Evolutionary conservation across 345 rosid species (phyloP).

Genomic region (Alliaria petiolata): DNA sequence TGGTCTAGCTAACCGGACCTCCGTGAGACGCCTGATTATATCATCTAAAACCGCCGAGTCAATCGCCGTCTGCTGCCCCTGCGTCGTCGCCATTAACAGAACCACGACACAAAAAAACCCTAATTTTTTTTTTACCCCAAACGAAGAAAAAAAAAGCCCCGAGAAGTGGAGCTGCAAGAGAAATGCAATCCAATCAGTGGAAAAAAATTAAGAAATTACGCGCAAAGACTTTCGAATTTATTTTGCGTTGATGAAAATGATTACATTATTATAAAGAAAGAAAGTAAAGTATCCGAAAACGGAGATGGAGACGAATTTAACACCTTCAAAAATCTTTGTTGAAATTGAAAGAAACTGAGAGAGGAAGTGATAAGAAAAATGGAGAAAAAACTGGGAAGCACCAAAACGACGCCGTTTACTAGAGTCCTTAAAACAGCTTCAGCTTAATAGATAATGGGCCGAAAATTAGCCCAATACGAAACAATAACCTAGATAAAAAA

Average conservation of each 20-base stretch:
- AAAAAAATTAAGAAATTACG: neutral
- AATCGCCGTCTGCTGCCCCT: conserved; percentile 45
- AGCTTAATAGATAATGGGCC: conserved; percentile 1
- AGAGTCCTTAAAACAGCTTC: neutral
- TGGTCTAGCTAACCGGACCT: conserved; percentile 82
- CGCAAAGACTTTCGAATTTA: conserved; percentile 27
- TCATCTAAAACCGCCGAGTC: conserved; percentile 70
- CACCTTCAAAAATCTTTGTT: neutral
- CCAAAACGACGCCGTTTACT: neutral
- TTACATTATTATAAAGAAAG: conserved; percentile 2
- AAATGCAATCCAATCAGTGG: conserved; percentile 14
- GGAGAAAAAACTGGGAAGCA: neutral
- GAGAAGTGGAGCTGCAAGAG: neutral
- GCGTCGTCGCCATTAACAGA: conserved; percentile 52
- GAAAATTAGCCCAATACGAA: neutral
- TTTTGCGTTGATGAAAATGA: neutral
- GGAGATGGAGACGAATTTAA: neutral
- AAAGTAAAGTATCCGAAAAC: neutral
- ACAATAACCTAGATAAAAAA: too few species aligned
- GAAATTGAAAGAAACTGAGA: neutral
- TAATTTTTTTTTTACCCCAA: neutral
- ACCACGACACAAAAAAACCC: conserved; percentile 6
- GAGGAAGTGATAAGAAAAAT: neutral
- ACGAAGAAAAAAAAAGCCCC: neutral
- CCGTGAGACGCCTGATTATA: conserved; percentile 74